These are phyloP conservation scores for Suhomyces bokatorum DNA, from an alignment of 1,139 yeast species.

Conservation along the genomic window DNA sequence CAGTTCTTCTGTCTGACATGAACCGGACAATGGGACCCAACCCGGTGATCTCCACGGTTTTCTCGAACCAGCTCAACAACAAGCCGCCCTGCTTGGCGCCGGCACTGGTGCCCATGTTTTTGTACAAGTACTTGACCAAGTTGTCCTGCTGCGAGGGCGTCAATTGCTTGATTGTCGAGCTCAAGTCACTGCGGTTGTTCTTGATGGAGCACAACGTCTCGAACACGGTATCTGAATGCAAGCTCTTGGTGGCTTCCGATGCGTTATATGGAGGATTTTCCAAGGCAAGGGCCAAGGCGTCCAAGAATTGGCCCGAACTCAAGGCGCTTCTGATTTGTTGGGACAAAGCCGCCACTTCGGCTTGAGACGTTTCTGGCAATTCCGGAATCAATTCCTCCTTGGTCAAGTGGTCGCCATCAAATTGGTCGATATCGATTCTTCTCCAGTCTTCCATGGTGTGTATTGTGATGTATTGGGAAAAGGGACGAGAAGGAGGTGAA, in stretches of 20 bases:
- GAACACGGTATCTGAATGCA: constrained; percentile 58
- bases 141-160: constrained; percentile 69
- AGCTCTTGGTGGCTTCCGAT: constrained; percentile 52
- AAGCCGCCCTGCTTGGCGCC: constrained; percentile 89
- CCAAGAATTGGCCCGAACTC: constrained; percentile 69
- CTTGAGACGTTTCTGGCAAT: constrained; percentile 37
- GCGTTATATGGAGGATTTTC: constrained; percentile 84
- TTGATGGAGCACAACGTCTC: constrained; percentile 75
- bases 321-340: constrained; percentile 61
- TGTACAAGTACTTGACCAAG: constrained; percentile 81
- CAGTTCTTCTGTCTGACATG: constrained; percentile 81
- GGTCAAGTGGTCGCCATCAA: constrained; percentile 77
- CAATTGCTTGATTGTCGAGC: constrained; percentile 58
- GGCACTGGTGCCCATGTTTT: constrained; percentile 74
- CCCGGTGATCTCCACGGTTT: constrained; percentile 80
- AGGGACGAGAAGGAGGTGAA: neutral
- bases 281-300: constrained; percentile 65
- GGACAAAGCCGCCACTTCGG: constrained; percentile 56
- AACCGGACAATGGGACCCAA: constrained; percentile 87
- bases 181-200: constrained; percentile 60
- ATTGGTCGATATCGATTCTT: constrained; percentile 89
- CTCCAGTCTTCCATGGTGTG: constrained; percentile 53
- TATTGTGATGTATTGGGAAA: no score
- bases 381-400: constrained; percentile 65
- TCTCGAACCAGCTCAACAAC: constrained; percentile 88